Evolutionary conservation across 2,329 filamentous ascomycete genomes (phyloP).

Genomic region (Chaetomium sp.): DNA sequence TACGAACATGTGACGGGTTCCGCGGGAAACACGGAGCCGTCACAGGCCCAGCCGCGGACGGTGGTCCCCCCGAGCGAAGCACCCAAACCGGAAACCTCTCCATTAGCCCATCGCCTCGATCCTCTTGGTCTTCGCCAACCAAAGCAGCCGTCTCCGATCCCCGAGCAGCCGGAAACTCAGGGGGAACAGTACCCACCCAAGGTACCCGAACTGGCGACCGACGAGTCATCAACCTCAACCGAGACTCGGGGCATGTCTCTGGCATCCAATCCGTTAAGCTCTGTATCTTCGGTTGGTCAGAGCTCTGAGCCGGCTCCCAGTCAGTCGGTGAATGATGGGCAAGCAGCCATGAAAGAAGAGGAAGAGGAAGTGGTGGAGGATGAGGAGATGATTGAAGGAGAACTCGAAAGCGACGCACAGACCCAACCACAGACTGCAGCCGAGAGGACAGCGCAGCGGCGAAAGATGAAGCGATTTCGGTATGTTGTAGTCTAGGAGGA

Average conservation of each 20-base stretch:
- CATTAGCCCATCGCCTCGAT: constrained; percentile 34
- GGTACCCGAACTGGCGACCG: constrained; percentile 30
- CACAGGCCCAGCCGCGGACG: constrained; percentile 35
- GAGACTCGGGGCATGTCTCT: constrained; percentile 36
- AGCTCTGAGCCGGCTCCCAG: constrained; percentile 28
- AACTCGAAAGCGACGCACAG: constrained; percentile 38
- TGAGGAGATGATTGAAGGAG: constrained; percentile 49
- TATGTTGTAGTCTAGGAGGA: constrained; percentile 31
- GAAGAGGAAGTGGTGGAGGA: constrained; percentile 50
- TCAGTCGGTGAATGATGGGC: constrained; percentile 35
- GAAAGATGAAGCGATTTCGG: constrained; percentile 77
- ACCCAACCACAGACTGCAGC: constrained; percentile 46
- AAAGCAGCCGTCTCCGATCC: constrained; percentile 34
- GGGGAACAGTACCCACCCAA: constrained; percentile 34
- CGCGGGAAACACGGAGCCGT: constrained; percentile 30
- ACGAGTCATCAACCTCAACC: constrained; percentile 35
- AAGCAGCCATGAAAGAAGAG: constrained; percentile 39
- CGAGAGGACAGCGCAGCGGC: constrained; percentile 50
- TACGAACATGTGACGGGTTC: constrained; percentile 37
- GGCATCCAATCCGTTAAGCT: constrained; percentile 35
- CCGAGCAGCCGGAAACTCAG: constrained; percentile 31
- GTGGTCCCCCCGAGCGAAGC: constrained; percentile 41
- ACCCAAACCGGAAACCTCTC: constrained; percentile 46
- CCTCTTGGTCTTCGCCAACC: constrained; percentile 37
- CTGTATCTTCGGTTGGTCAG: constrained; percentile 34